These are phyloP conservation scores for Suillus bovinus DNA, from an alignment of 768 basidiomycete species.

Conservation along the genomic window DNA sequence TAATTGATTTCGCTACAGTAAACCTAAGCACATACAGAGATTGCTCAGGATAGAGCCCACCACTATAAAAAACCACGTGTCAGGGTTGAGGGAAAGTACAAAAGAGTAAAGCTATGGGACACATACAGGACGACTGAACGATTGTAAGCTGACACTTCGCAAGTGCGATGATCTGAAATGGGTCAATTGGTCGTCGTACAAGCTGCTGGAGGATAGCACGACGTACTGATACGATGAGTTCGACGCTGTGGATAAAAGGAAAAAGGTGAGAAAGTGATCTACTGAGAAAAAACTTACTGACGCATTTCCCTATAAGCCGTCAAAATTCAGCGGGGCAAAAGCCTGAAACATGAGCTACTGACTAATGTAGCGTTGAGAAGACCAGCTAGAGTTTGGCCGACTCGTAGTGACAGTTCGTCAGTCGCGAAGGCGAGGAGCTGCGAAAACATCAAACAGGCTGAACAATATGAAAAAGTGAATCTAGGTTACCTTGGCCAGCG, in stretches of 20 bases:
- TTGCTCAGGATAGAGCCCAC: conserved; percentile 85
- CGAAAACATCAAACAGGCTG: neutral
- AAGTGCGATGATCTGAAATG: conserved; percentile 71
- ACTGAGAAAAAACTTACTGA: conserved; percentile 13
- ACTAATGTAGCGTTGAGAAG: conserved; percentile 85
- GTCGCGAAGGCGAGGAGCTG: conserved; percentile 84
- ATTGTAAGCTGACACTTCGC: conserved; percentile 77
- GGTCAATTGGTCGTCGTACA: neutral
- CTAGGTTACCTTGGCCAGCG: conserved; percentile 66
- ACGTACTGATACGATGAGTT: conserved; percentile 72
- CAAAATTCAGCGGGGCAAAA: neutral
- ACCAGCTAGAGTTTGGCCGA: conserved; percentile 83
- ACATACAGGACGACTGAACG: conserved; percentile 74
- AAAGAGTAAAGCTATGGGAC: neutral
- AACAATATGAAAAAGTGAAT: neutral
- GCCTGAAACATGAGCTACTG: conserved; percentile 20
- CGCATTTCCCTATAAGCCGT: conserved; percentile 30
- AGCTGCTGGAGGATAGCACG: neutral
- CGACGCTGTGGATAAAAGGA: conserved; percentile 37
- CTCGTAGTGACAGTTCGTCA: conserved; percentile 80
- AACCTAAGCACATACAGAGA: conserved; percentile 44
- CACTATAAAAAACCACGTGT: conserved; percentile 42
- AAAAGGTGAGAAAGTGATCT: neutral
- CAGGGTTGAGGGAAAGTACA: neutral
- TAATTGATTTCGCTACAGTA: neutral